These are phyloP conservation scores for Crithidia bombi DNA, from an alignment of 208 protist genomes.

Conservation along the genomic window DNA sequence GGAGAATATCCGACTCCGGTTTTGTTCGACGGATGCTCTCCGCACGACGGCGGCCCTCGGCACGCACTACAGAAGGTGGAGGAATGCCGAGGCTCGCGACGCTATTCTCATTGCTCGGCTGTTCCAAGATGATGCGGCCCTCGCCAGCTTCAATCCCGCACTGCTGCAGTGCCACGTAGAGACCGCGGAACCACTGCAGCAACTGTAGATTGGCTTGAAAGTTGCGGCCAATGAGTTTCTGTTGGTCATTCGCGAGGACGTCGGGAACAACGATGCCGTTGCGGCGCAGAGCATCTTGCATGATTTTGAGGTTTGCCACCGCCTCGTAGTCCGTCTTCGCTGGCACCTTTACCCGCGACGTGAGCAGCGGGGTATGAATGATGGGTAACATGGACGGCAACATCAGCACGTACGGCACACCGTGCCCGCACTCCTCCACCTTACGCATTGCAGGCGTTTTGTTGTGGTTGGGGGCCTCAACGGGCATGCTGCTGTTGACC, in stretches of 20 bases:
- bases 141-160: conserved; percentile 43
- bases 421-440: conserved; percentile 86
- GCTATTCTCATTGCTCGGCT: conserved; percentile 15
- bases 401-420: conserved; percentile 94
- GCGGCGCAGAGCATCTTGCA: conserved; percentile 93
- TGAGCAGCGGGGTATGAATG: conserved; percentile 74
- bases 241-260: conserved; percentile 77
- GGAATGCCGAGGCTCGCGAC: conserved; percentile 7
- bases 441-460: conserved; percentile 48
- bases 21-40: background rate
- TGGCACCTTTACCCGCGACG: conserved; percentile 90
- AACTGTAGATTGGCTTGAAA: conserved; percentile 98
- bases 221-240: conserved; percentile 93
- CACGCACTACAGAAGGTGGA: conserved; percentile 1
- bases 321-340: conserved; percentile 95
- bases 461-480: conserved; percentile 36
- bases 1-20: background rate
- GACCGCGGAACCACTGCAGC: conserved; percentile 96
- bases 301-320: conserved; percentile 95
- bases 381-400: conserved; percentile 92
- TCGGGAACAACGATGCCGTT: conserved; percentile 80
- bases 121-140: conserved; percentile 13
- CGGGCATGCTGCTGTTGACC: conserved; percentile 66
- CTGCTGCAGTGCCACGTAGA: conserved; percentile 52
- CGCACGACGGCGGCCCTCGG: conserved; percentile 1